Evolutionary conservation across 2,329 filamentous ascomycete genomes (phyloP).

Genomic region (Elsinoe arachidis): DNA sequence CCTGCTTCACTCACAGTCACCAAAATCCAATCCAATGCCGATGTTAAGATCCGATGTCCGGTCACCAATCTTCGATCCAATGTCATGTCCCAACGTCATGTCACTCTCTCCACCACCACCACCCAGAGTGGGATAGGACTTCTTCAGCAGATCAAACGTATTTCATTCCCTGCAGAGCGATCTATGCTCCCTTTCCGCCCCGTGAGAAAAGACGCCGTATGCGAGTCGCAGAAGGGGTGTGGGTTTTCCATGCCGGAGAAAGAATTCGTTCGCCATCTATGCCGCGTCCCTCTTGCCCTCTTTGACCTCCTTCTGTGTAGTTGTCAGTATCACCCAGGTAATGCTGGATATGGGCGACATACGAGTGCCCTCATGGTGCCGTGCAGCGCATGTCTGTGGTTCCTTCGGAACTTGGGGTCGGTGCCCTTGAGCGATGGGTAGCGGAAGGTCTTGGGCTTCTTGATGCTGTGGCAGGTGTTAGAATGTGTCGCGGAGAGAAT

Average conservation of each 20-base stretch:
- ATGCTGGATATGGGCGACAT: constrained; percentile 36
- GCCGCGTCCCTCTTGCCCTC: constrained; percentile 88
- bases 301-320: constrained; percentile 81
- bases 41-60: too few relatives aligned
- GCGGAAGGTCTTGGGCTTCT: constrained; percentile 98
- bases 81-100: neutral
- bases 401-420: constrained; percentile 99
- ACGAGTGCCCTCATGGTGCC: constrained; percentile 97
- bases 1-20: too few relatives aligned
- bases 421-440: constrained; percentile 98
- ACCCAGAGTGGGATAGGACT: neutral
- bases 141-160: neutral
- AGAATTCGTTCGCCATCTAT: constrained; percentile 41
- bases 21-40: too few relatives aligned
- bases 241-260: neutral
- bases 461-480: constrained; percentile 64
- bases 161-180: constrained; percentile 9
- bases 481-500: constrained; percentile 5
- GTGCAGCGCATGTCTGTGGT: constrained; percentile 99
- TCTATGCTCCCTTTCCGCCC: constrained; percentile 3
- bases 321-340: constrained; percentile 21
- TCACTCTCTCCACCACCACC: neutral
- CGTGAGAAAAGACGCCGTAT: constrained; percentile 1
- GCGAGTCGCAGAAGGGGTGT: neutral
- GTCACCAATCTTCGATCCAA: too few relatives aligned